Evolutionary conservation across 164 flowering plant species (phyloP).

Genomic region (Sedum album): DNA sequence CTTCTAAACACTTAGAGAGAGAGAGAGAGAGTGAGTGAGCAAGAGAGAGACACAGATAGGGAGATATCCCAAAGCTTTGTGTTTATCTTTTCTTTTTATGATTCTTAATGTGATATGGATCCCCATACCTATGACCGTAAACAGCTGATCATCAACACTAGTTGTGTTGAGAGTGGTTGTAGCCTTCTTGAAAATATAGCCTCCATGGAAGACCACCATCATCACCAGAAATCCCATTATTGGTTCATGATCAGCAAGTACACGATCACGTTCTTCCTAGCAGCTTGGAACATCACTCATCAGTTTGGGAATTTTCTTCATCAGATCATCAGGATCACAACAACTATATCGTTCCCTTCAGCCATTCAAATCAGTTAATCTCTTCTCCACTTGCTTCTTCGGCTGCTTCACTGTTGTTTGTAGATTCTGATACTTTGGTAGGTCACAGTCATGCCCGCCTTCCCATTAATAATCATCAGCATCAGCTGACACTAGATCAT

Average conservation of each 20-base stretch:
- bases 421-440: background rate
- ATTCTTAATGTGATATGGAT: background rate
- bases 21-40: background rate
- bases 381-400: background rate
- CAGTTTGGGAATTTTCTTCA: background rate
- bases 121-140: background rate
- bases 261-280: background rate
- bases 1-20: background rate
- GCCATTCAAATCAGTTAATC: background rate
- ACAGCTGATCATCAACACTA: background rate
- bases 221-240: background rate
- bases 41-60: background rate
- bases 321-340: background rate
- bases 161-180: background rate
- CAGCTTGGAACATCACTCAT: conserved; percentile 3
- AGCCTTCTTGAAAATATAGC: conserved; percentile 1
- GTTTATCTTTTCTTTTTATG: background rate
- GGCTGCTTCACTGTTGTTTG: background rate
- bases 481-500: background rate
- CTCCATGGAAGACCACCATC: background rate
- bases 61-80: background rate
- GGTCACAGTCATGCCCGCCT: too few species aligned
- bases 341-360: background rate
- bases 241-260: background rate
- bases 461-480: background rate